Percentiles rank a stretch among this genome's conserved stretches.
These are phyloP conservation scores for Stagonosporopsis chrysanthemi DNA, from an alignment of 2,329 filamentous ascomycete genomes.

Conservation along the genomic window DNA sequence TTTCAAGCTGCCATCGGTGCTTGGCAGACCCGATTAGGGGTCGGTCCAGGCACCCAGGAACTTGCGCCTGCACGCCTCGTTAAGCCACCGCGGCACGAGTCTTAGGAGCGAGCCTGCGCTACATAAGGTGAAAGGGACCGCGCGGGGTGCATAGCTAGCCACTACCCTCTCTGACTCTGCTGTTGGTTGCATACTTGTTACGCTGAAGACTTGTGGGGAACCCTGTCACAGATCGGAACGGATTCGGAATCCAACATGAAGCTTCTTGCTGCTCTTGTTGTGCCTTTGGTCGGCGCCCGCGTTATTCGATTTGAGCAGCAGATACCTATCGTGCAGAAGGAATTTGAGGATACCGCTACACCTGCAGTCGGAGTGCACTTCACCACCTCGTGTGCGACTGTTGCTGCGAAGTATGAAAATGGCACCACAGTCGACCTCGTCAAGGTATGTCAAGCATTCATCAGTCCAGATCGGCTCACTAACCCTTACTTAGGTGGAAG, in stretches of 20 bases:
- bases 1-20: conserved; percentile 11
- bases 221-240: conserved; percentile 9
- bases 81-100: conserved; percentile 17
- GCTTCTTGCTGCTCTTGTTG: conserved; percentile 18
- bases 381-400: conserved; percentile 36
- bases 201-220: conserved; percentile 4
- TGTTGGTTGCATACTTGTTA: background rate
- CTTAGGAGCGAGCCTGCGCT: background rate
- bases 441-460: conserved; percentile 19
- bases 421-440: conserved; percentile 33
- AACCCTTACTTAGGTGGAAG: conserved; percentile 18
- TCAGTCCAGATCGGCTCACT: background rate
- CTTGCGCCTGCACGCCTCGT: conserved; percentile 14
- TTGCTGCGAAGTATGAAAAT: conserved; percentile 33
- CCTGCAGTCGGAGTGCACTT: conserved; percentile 39
- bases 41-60: conserved; percentile 15
- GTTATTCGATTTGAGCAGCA: conserved; percentile 13
- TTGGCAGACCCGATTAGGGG: conserved; percentile 7
- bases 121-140: conserved; percentile 13
- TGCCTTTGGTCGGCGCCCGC: conserved; percentile 18
- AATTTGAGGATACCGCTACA: conserved; percentile 10
- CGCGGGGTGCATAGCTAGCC: conserved; percentile 13
- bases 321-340: background rate
- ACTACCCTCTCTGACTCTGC: background rate
- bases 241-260: conserved; percentile 10